Evolutionary conservation across 176 grass and related monocot species (phyloP).

Genomic region (Otatea glauca): DNA sequence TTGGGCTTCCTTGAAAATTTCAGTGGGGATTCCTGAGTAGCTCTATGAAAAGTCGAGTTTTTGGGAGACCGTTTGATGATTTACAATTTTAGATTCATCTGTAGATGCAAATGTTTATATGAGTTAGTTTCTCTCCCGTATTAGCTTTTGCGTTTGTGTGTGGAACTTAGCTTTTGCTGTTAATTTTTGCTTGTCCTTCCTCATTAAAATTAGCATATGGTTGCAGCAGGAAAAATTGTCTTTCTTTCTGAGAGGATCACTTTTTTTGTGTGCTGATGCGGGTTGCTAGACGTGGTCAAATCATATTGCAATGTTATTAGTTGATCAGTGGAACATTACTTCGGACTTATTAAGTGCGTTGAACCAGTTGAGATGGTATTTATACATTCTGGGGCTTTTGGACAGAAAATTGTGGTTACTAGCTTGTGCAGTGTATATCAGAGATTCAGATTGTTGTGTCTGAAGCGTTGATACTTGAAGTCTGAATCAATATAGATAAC

Average conservation of each 20-base stretch:
- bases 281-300: background rate
- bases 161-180: background rate
- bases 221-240: background rate
- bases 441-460: slow-evolving; percentile 7
- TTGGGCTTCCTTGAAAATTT: background rate
- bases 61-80: background rate
- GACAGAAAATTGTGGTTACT: background rate
- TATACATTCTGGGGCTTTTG: background rate
- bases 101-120: slow-evolving; percentile 2
- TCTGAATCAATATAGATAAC: background rate
- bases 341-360: background rate
- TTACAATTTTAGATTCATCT: background rate
- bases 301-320: background rate
- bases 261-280: background rate
- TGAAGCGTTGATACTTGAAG: background rate
- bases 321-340: background rate
- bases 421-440: background rate
- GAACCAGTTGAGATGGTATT: background rate
- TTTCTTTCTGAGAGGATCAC: background rate
- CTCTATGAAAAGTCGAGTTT: background rate
- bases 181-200: slow-evolving; percentile 11
- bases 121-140: background rate
- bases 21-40: background rate
- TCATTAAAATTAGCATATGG: background rate
- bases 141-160: background rate